Base-by-base conservation (phyloP, 2,329 filamentous ascomycete species). In the Tolypocladium amazonense region DNA sequence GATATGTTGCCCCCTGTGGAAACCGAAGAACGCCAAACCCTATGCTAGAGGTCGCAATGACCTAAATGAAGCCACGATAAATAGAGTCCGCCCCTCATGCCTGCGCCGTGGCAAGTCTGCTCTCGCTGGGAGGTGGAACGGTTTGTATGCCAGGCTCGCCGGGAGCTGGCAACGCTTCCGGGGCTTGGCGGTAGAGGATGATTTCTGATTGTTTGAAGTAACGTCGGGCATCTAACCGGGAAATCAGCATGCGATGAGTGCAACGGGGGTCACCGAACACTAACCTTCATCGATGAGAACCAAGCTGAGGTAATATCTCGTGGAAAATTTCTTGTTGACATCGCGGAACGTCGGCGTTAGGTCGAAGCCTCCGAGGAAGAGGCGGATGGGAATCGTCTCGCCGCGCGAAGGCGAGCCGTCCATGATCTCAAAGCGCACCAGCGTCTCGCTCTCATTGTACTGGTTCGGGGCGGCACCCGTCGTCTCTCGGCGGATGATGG, bases 151-250 rank as follows among this genome's bases (percentile, higher is more conserved):
- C 76, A 50, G 76, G 73, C 56, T 65, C 65, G 53, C 65, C 65
- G 54, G 66, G 64, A 58, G 70, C 59, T 38, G 69, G 67, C 3
- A 68, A 63, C 30, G 81, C 76, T 63, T 87, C 84, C 8, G 85
- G 84, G 23, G 84, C 81, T 73, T 97, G 94, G 65, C 94, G 87
- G 79, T 89, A 97, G 58, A 99, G 86, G 61, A 97, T 92, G 72
- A 99, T 99, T 77, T 99, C 94, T 58, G 92, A 97, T 75, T 99
- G 94, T 76, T 99, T 99, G 79, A 99, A 99, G 78, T 99, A 99
- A 68, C 94, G 86, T 68, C 94, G 87, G 56, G 94, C 94, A 74
- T 99, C 94, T 92, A 71, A 1, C 25, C 53, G 56, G n/a, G 23
- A 39, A 45, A 62, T 67, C 56, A 68, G 70, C 25, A 57, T 11